Evolutionary conservation across 2,329 filamentous ascomycete species (phyloP).

Genomic region (Tolypocladium endophyticum): DNA sequence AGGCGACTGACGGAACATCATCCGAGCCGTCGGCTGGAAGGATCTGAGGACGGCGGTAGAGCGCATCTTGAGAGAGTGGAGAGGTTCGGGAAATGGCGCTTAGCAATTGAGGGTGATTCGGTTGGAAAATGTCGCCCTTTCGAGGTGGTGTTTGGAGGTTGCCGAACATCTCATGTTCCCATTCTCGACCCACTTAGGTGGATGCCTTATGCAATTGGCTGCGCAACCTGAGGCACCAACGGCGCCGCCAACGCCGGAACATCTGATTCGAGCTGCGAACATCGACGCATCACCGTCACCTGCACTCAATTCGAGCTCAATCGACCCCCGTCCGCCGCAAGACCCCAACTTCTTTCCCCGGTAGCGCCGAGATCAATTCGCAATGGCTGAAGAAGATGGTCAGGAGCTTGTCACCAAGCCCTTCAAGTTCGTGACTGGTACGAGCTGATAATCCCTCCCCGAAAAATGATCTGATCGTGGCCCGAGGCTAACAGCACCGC

Average conservation of each 20-base stretch:
- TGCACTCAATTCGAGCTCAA: slow-evolving; percentile 5
- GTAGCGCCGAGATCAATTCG: slow-evolving; percentile 30
- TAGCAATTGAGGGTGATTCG: slow-evolving; percentile 16
- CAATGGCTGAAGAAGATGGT: slow-evolving; percentile 81
- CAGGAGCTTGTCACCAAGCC: slow-evolving; percentile 82
- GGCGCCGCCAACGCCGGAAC: slow-evolving; percentile 23
- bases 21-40: slow-evolving; percentile 54
- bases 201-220: slow-evolving; percentile 25
- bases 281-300: slow-evolving; percentile 18
- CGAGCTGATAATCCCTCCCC: slow-evolving; percentile 33
- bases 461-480: slow-evolving; percentile 24
- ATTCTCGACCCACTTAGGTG: slow-evolving; percentile 19
- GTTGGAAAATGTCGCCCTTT: slow-evolving; percentile 20
- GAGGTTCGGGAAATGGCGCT: slow-evolving; percentile 15
- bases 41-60: slow-evolving; percentile 56
- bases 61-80: slow-evolving; percentile 44
- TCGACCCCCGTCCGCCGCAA: slow-evolving; percentile 14
- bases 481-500: slow-evolving; percentile 30
- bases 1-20: slow-evolving; percentile 54
- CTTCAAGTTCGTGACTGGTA: slow-evolving; percentile 99
- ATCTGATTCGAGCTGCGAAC: slow-evolving; percentile 29
- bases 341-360: slow-evolving; percentile 8
- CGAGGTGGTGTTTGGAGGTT: slow-evolving; percentile 18
- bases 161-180: slow-evolving; percentile 23
- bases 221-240: slow-evolving; percentile 27